These are phyloP conservation scores for Obba rivulosa DNA, from an alignment of 768 basidiomycete species.

Conservation along the genomic window DNA sequence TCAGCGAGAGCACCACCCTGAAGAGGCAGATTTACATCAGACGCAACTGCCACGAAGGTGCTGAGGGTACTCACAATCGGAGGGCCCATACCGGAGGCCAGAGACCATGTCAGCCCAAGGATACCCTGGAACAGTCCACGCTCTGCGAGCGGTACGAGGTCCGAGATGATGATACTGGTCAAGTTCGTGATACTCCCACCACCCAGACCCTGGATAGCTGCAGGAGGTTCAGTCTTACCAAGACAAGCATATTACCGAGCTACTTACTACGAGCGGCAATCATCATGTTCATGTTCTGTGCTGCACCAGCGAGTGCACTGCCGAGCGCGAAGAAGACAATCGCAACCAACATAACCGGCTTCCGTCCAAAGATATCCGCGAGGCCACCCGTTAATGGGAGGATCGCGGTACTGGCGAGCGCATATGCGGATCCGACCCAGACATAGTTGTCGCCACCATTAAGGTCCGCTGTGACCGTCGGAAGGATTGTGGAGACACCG, in stretches of 20 bases:
- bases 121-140: constrained; percentile 27
- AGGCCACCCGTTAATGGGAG: constrained; percentile 28
- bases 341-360: constrained; percentile 23
- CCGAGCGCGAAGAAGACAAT: constrained; percentile 32
- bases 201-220: constrained; percentile 26
- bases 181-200: constrained; percentile 19
- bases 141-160: constrained; percentile 21
- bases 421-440: constrained; percentile 28
- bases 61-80: constrained; percentile 9
- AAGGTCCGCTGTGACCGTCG: constrained; percentile 11
- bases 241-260: not conserved
- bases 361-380: constrained; percentile 30
- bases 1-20: constrained; percentile 16
- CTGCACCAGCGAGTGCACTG: constrained; percentile 32
- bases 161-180: constrained; percentile 20
- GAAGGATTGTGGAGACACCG: constrained; percentile 15
- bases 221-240: not conserved
- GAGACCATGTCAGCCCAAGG: constrained; percentile 17
- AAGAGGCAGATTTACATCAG: not conserved
- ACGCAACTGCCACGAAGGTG: no score
- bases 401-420: constrained; percentile 30
- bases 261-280: constrained; percentile 30
- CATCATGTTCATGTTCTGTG: constrained; percentile 33
- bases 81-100: constrained; percentile 9
- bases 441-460: constrained; percentile 15